Conservation (phyloP, 495 filamentous ascomycete genomes). For the Penicillium angulare region DNA sequence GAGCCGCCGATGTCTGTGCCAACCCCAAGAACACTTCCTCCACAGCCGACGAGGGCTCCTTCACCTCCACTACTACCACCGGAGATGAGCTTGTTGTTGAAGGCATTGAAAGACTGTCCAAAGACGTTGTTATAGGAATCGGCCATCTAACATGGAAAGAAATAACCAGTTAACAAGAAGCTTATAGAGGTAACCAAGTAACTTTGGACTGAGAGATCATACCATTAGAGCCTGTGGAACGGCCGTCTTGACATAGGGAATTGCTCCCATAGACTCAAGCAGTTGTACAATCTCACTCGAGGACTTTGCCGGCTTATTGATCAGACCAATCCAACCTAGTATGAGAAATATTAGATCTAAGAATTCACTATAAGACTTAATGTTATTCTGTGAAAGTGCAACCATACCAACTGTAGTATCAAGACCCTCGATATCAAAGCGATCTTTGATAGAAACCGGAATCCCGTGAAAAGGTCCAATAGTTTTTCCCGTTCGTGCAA, state of each 20-base stretch:
- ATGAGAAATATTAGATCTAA: not conserved
- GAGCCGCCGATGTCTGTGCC: constrained; percentile 68
- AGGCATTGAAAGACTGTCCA: constrained; percentile 54
- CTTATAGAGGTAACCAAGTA: not conserved
- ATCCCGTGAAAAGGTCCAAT: constrained; percentile 65
- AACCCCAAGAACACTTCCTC: constrained; percentile 59
- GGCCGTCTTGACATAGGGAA: constrained; percentile 62
- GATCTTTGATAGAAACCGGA: constrained; percentile 66
- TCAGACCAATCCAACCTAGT: constrained; percentile 31
- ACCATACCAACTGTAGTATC: constrained; percentile 38
- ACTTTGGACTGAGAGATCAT: not conserved
- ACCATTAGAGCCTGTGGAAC: constrained; percentile 52
- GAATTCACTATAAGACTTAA: not conserved
- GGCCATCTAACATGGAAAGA: constrained; percentile 42
- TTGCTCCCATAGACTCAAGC: constrained; percentile 36
- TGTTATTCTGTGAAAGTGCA: not conserved
- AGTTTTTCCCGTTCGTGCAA: constrained; percentile 34
- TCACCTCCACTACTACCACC: constrained; percentile 67
- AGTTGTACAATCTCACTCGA: constrained; percentile 20
- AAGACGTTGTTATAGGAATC: constrained; percentile 35
- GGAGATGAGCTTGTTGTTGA: constrained; percentile 51
- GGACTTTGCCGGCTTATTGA: constrained; percentile 24
- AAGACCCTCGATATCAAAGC: constrained; percentile 54
- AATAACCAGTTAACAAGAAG: not conserved
- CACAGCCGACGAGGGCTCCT: constrained; percentile 54